Evolutionary conservation across 2,329 filamentous ascomycete species (phyloP).

Genomic region (Biscogniauxia sp.): DNA sequence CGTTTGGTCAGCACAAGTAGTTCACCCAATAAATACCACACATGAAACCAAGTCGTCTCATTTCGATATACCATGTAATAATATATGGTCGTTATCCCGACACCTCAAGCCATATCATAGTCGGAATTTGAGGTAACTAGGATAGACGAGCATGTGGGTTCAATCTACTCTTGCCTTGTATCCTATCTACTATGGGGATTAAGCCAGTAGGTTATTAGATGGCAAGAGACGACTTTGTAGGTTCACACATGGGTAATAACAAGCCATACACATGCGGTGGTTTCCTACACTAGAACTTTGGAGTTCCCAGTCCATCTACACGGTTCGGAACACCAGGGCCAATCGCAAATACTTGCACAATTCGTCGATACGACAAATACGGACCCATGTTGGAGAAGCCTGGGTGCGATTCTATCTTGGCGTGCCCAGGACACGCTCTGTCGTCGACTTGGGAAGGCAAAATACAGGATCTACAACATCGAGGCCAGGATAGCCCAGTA

Average conservation of each 20-base stretch:
- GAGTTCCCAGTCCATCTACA: not conserved
- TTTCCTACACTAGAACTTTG: conserved; percentile 5
- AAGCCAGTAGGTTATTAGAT: conserved; percentile 67
- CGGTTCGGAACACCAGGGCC: not conserved
- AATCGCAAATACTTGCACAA: not conserved
- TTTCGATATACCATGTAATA: not conserved
- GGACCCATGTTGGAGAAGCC: not conserved
- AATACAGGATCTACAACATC: conserved; percentile 85
- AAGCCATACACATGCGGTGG: no score
- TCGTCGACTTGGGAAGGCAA: conserved; percentile 71
- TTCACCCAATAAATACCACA: no score
- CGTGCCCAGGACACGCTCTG: conserved; percentile 54
- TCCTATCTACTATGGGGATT: conserved; percentile 55
- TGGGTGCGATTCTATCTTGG: conserved; percentile 26
- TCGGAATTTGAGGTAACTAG: not conserved
- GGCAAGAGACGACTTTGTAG: conserved; percentile 51
- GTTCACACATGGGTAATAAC: conserved; percentile 1
- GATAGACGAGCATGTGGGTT: conserved; percentile 4
- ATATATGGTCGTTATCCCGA: not conserved
- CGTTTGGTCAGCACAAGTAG: no score
- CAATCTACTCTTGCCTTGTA: conserved; percentile 68
- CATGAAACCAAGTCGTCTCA: not conserved
- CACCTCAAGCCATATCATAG: not conserved
- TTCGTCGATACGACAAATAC: conserved; percentile 1
- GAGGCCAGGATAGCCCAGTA: conserved; percentile 74